A percentile compares a stretch with the other conserved stretches of the same genome.
These are phyloP conservation scores for Berberis thunbergii DNA, from an alignment of 164 flowering plant species.

Conservation along the genomic window DNA sequence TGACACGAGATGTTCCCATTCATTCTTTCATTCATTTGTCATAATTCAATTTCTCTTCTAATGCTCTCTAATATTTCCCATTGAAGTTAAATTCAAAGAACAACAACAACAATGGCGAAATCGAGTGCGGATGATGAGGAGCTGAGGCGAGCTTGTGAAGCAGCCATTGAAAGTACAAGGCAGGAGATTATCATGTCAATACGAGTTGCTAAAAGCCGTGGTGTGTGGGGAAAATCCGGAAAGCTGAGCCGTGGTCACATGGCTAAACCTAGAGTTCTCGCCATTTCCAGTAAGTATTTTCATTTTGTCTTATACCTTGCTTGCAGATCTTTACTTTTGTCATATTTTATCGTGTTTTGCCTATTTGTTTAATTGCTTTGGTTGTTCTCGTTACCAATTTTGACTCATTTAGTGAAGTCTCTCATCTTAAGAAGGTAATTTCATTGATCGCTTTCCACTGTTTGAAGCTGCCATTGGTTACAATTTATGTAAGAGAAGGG, in stretches of 20 bases:
- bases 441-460: no score
- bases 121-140: constrained; percentile 93
- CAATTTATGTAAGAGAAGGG: no score
- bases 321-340: neutral
- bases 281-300: constrained; percentile 54
- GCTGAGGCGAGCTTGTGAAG: constrained; percentile 79
- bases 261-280: constrained; percentile 96
- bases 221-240: constrained; percentile 83
- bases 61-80: no score
- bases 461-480: no score
- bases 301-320: neutral
- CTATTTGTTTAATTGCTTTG: neutral
- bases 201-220: constrained; percentile 89
- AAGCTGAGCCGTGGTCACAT: constrained; percentile 63
- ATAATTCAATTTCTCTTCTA: no score
- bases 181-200: constrained; percentile 86
- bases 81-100: neutral
- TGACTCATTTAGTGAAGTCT: no score
- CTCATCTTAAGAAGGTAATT: no score
- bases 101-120: constrained; percentile 60
- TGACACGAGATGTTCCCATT: no score
- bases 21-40: no score
- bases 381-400: neutral
- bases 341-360: neutral
- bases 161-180: constrained; percentile 76